phyloP scores from a whole-genome alignment of 768 basidiomycete genomes.

The Phlegmacium glaucopus region DNA sequence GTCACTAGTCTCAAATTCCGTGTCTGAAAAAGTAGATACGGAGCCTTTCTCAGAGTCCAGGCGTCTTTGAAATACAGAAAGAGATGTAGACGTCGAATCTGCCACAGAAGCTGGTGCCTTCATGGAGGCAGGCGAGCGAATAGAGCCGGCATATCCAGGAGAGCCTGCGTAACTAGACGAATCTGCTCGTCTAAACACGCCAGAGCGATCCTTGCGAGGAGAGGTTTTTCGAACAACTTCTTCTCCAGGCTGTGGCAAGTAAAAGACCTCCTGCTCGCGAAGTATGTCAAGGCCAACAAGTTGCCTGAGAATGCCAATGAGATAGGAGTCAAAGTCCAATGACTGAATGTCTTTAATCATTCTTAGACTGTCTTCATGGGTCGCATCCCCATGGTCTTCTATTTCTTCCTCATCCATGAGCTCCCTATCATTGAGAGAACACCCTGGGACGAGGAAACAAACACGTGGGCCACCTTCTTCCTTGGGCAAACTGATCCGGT shows the following conservation, averaged over 20 bases:
- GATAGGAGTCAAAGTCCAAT: slow-evolving; percentile 47
- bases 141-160: slow-evolving; percentile 22
- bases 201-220: slow-evolving; percentile 14
- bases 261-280: slow-evolving; percentile 64
- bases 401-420: slow-evolving; percentile 62
- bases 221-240: slow-evolving; percentile 26
- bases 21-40: slow-evolving; percentile 18
- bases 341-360: slow-evolving; percentile 49
- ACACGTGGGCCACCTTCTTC: slow-evolving; percentile 50
- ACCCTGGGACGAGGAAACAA: slow-evolving; percentile 68
- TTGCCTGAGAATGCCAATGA: slow-evolving; percentile 54
- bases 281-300: slow-evolving; percentile 64
- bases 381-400: slow-evolving; percentile 56
- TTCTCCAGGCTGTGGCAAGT: slow-evolving; percentile 51
- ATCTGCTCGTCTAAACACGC: slow-evolving; percentile 10
- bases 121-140: slow-evolving; percentile 21
- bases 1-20: slow-evolving; percentile 25
- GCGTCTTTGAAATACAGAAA: slow-evolving; percentile 17
- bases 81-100: slow-evolving; percentile 28
- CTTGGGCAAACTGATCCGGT: slow-evolving; percentile 59
- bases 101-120: slow-evolving; percentile 23
- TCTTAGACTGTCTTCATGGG: slow-evolving; percentile 42
- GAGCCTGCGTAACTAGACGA: slow-evolving; percentile 20
- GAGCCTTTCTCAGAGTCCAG: slow-evolving; percentile 19
- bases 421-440: slow-evolving; percentile 54